These are phyloP conservation scores for Geranium brycei DNA, from an alignment of 345 rosid species.

Conservation along the genomic window DNA sequence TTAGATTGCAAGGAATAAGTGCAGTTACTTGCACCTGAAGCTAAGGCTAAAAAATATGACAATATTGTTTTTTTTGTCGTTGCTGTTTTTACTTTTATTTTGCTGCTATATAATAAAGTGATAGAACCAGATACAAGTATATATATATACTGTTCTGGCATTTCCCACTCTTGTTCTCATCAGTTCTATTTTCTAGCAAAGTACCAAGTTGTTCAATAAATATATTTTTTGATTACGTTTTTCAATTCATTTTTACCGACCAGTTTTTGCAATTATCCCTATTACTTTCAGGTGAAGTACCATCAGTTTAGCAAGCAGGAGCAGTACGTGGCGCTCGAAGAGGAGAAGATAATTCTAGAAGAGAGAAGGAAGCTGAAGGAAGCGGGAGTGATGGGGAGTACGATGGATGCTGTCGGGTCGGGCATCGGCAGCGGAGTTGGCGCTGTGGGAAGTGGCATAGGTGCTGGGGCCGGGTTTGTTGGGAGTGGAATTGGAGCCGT, in stretches of 20 bases:
- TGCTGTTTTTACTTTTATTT: too few species aligned
- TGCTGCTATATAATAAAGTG: too few species aligned
- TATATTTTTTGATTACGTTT: too few species aligned
- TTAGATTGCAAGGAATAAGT: too few species aligned
- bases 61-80: too few species aligned
- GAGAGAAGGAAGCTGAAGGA: conserved; percentile 70
- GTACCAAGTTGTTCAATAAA: too few species aligned
- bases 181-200: too few species aligned
- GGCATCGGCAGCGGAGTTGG: conserved; percentile 44
- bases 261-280: not conserved
- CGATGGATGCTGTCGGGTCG: conserved; percentile 60
- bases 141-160: too few species aligned
- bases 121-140: too few species aligned
- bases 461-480: conserved; percentile 63
- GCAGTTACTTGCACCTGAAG: too few species aligned
- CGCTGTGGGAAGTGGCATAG: conserved; percentile 43
- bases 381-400: conserved; percentile 90
- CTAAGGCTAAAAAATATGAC: too few species aligned
- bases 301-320: conserved; percentile 68
- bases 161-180: too few species aligned
- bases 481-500: conserved; percentile 30
- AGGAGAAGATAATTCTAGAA: conserved; percentile 75
- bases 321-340: conserved; percentile 69
- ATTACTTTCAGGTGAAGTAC: conserved; percentile 38
- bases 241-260: not conserved